Percentiles rank a stretch among this genome's conserved stretches.
Evolutionary conservation across 108 stramenopile species (phyloP).

Genomic region (Cyclotella distinguenda): DNA sequence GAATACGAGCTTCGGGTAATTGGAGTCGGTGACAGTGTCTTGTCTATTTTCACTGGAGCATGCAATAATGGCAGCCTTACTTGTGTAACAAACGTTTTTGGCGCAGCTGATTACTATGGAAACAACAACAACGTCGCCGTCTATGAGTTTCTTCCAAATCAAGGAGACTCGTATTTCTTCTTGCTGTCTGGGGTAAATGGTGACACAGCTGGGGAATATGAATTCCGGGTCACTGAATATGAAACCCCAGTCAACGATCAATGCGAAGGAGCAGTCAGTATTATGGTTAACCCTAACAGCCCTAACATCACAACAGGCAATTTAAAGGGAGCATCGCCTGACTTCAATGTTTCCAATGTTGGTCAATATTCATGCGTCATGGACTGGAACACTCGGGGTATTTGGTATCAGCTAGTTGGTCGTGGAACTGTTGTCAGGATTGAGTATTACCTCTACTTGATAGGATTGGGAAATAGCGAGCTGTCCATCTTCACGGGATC

Average conservation of each 20-base stretch:
- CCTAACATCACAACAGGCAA: not conserved
- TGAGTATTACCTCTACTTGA: conserved; percentile 6
- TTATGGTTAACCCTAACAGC: not conserved
- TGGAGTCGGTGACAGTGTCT: conserved; percentile 11
- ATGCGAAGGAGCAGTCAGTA: conserved; percentile 5
- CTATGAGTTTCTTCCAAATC: conserved; percentile 7
- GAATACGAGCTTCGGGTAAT: conserved; percentile 12
- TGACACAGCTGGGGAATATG: conserved; percentile 6
- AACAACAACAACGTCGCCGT: conserved; percentile 8
- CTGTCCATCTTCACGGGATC: conserved; percentile 7
- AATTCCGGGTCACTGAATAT: conserved; percentile 8
- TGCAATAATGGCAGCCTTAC: not conserved
- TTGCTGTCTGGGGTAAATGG: conserved; percentile 4
- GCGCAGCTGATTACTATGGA: not conserved
- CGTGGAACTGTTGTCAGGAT: not conserved
- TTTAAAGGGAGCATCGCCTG: conserved; percentile 5
- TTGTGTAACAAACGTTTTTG: not conserved
- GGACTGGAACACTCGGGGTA: conserved; percentile 1
- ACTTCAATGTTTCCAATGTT: not conserved
- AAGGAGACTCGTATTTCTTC: conserved; percentile 1
- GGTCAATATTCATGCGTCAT: not conserved
- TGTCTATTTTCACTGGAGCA: conserved; percentile 14
- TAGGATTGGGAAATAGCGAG: not conserved
- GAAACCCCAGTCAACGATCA: conserved; percentile 8
- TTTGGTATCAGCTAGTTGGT: conserved; percentile 2